Percentiles rank a stretch among this genome's conserved stretches.
These are phyloP conservation scores for Aspergillus neotritici DNA, from an alignment of 2,329 filamentous ascomycete genomes.

Conservation along the genomic window DNA sequence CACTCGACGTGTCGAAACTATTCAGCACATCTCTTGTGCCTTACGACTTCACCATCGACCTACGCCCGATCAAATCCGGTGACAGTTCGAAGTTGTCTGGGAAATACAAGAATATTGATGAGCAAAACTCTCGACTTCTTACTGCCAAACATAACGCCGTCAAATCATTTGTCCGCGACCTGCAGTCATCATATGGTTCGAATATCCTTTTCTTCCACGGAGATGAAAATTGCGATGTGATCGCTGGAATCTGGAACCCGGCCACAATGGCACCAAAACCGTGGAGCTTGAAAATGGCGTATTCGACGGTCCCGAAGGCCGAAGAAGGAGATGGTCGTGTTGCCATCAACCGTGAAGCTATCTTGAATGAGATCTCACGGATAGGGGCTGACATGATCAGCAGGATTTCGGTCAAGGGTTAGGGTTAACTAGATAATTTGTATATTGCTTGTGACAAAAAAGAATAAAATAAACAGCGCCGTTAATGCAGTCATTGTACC, in stretches of 20 bases:
- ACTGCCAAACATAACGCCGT: slow-evolving; percentile 57
- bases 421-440: slow-evolving; percentile 8
- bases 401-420: slow-evolving; percentile 52
- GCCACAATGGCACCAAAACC: slow-evolving; percentile 24
- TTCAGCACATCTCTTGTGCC: slow-evolving; percentile 70
- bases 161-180: slow-evolving; percentile 59
- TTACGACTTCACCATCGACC: slow-evolving; percentile 78
- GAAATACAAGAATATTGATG: slow-evolving; percentile 75
- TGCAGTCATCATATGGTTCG: slow-evolving; percentile 61
- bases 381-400: slow-evolving; percentile 60
- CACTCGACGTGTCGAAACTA: slow-evolving; percentile 54
- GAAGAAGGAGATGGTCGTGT: slow-evolving; percentile 18
- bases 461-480: slow-evolving; percentile 3
- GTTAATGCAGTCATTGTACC: too few species aligned
- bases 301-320: slow-evolving; percentile 29
- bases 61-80: slow-evolving; percentile 52
- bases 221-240: slow-evolving; percentile 49
- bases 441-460: slow-evolving; percentile 8
- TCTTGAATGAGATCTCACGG: slow-evolving; percentile 42
- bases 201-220: slow-evolving; percentile 77
- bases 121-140: slow-evolving; percentile 35
- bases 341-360: slow-evolving; percentile 35
- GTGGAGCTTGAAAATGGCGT: slow-evolving; percentile 35
- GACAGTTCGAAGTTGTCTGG: slow-evolving; percentile 33
- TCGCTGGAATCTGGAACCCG: slow-evolving; percentile 64